Evolutionary conservation across 306 rosid species (phyloP).

Genomic region (Trichosanthes cucumerina): DNA sequence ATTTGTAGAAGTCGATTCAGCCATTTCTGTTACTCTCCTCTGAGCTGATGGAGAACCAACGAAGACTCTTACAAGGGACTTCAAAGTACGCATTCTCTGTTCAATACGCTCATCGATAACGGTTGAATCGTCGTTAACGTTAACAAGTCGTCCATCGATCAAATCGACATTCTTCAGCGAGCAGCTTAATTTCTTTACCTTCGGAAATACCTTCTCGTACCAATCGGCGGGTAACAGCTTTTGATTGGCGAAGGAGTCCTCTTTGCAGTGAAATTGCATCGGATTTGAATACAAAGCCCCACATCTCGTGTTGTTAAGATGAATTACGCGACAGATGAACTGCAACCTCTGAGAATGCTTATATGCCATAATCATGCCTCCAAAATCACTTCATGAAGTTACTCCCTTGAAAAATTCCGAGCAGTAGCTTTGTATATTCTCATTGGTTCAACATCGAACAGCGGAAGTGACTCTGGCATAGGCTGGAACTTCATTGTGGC

Average conservation of each 20-base stretch:
- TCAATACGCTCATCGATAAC: conserved; percentile 33
- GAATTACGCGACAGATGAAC: conserved; percentile 2
- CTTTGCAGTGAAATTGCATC: conserved; percentile 36
- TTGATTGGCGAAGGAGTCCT: conserved; percentile 20
- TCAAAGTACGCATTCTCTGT: conserved; percentile 39
- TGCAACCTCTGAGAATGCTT: background rate
- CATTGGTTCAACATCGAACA: background rate
- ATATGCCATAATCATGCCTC: background rate
- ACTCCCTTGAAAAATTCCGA: background rate
- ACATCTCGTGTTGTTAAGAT: conserved; percentile 19
- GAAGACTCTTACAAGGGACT: conserved; percentile 53
- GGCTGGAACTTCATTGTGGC: conserved; percentile 14
- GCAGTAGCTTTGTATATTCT: background rate
- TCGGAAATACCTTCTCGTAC: conserved; percentile 36
- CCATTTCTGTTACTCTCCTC: conserved; percentile 22
- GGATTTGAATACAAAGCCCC: conserved; percentile 26
- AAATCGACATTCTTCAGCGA: conserved; percentile 45
- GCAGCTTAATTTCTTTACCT: conserved; percentile 29
- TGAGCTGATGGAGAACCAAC: conserved; percentile 53
- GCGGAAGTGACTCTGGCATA: background rate
- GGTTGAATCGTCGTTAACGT: conserved; percentile 35
- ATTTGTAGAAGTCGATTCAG: conserved; percentile 5
- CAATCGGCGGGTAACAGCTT: conserved; percentile 32
- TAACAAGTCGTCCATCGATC: conserved; percentile 52
- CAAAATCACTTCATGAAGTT: background rate